Evolutionary conservation across 345 rosid species (phyloP).

Genomic region (Dipteronia sinensis): DNA sequence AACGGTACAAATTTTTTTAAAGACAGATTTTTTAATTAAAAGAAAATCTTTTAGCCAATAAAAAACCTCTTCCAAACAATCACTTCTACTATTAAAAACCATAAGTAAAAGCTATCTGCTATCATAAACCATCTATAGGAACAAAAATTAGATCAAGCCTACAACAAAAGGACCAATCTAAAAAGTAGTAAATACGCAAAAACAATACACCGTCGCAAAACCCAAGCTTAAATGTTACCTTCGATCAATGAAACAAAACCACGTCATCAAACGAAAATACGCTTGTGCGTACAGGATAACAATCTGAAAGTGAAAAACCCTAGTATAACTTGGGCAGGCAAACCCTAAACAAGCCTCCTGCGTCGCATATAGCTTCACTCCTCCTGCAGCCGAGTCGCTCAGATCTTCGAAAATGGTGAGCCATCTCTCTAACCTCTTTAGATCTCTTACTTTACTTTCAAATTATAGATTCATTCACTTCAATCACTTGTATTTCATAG

Average conservation of each 20-base stretch:
- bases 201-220: neutral
- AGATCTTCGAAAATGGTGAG: constrained; percentile 15
- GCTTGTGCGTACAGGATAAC: neutral
- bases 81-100: too few relatives aligned
- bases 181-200: constrained; percentile 3
- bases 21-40: too few relatives aligned
- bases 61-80: too few relatives aligned
- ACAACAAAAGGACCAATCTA: neutral
- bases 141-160: too few relatives aligned
- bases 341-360: constrained; percentile 6
- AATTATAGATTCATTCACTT: neutral
- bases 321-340: neutral
- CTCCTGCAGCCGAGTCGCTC: neutral
- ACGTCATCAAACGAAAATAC: neutral
- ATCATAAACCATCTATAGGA: too few relatives aligned
- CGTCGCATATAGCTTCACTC: neutral
- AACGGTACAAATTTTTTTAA: too few relatives aligned
- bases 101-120: too few relatives aligned
- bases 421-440: neutral
- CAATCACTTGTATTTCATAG: neutral
- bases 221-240: neutral
- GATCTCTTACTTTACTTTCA: neutral
- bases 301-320: constrained; percentile 1
- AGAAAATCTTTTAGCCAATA: too few relatives aligned
- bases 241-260: neutral